phyloP scores from a whole-genome alignment of 192 early-diverging fungal species.

The Podila minutissima region DNA sequence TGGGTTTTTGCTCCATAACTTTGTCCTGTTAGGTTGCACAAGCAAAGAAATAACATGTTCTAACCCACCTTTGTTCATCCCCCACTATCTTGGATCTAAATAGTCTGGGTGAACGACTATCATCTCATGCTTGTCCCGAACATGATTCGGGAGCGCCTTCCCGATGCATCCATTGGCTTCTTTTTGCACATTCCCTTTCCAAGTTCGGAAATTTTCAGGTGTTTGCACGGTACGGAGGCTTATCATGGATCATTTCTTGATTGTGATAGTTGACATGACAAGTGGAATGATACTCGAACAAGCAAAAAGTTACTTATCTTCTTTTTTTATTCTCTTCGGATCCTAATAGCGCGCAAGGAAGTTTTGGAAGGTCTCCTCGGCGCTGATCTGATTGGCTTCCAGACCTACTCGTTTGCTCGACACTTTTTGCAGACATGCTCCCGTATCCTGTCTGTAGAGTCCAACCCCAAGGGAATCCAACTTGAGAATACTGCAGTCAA shows the following conservation, averaged over 20 bases:
- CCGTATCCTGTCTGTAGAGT: conserved; percentile 87
- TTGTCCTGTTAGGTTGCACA: neutral
- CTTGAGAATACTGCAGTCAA: conserved; percentile 81
- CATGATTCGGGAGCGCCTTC: conserved; percentile 86
- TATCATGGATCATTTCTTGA: neutral
- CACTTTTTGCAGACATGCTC: conserved; percentile 93
- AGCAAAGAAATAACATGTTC: neutral
- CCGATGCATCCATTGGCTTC: conserved; percentile 92
- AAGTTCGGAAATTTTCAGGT: conserved; percentile 94
- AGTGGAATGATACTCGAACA: too few relatives aligned
- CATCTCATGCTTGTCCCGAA: conserved; percentile 94
- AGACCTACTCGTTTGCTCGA: conserved; percentile 93
- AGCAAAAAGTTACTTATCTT: too few relatives aligned
- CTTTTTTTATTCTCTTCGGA: neutral
- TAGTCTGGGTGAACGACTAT: conserved; percentile 98
- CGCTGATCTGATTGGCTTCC: conserved; percentile 90
- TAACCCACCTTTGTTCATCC: neutral
- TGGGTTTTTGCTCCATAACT: neutral
- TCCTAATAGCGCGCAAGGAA: conserved; percentile 71
- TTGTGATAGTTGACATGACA: neutral
- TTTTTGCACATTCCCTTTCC: conserved; percentile 98
- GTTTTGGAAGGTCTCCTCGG: conserved; percentile 92
- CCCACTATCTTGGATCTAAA: neutral
- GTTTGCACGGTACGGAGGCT: conserved; percentile 73
- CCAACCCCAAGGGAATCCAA: conserved; percentile 86